Conservation (phyloP, 129 eudicot genomes). For the Ambrosia trifida region DNA sequence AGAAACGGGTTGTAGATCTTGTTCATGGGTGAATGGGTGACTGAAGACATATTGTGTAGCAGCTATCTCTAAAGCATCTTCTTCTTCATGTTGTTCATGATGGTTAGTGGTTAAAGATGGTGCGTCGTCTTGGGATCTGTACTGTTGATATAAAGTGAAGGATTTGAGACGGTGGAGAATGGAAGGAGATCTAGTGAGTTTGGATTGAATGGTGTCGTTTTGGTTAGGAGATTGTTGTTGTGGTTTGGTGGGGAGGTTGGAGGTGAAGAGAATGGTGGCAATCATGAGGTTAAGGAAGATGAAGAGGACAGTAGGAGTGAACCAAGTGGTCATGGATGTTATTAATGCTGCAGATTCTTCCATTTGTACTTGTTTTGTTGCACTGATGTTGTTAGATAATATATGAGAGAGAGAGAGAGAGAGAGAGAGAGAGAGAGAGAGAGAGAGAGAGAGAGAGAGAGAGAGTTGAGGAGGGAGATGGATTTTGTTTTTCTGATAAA, state of each 20-base stretch:
- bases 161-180: slow-evolving; percentile 75
- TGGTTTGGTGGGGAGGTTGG: slow-evolving; percentile 39
- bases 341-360: slow-evolving; percentile 48
- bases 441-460: background rate
- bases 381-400: slow-evolving; percentile 11
- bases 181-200: slow-evolving; percentile 53
- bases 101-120: slow-evolving; percentile 11
- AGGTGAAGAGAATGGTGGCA: slow-evolving; percentile 75
- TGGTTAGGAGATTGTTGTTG: slow-evolving; percentile 10
- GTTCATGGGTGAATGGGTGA: slow-evolving; percentile 38
- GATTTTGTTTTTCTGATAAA: slow-evolving; percentile 6
- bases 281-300: slow-evolving; percentile 83
- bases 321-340: slow-evolving; percentile 76
- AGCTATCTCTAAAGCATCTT: slow-evolving; percentile 29
- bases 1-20: slow-evolving; percentile 25
- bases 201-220: slow-evolving; percentile 26
- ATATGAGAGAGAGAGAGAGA: background rate
- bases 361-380: slow-evolving; percentile 44
- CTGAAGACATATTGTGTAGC: slow-evolving; percentile 41
- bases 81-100: slow-evolving; percentile 16
- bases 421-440: background rate
- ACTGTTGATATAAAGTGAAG: slow-evolving; percentile 39
- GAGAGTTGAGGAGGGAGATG: slow-evolving; percentile 2
- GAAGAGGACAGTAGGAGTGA: slow-evolving; percentile 86
- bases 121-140: slow-evolving; percentile 37